phyloP scores from a whole-genome alignment of 2,329 filamentous ascomycete species.

The Trichoderma citrinoviride region DNA sequence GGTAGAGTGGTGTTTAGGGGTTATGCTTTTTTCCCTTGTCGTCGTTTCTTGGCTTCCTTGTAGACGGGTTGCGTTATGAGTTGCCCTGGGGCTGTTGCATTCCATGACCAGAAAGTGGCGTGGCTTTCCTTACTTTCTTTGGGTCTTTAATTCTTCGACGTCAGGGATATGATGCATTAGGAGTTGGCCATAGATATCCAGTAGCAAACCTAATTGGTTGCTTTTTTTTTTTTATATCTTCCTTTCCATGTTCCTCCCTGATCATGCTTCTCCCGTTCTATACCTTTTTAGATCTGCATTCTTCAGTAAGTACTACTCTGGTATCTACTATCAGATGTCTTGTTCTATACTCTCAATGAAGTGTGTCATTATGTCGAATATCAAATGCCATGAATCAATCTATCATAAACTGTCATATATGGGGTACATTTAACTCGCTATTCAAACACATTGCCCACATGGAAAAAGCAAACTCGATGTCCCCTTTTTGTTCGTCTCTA shows the following conservation, averaged over 20 bases:
- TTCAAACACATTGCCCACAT: neutral
- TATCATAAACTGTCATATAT: neutral
- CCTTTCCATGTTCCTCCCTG: neutral
- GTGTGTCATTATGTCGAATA: no score
- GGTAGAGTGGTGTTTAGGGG: no score
- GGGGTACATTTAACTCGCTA: neutral
- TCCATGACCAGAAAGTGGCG: neutral
- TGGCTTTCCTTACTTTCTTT: neutral
- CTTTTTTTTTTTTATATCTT: neutral
- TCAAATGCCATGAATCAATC: neutral
- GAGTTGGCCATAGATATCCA: constrained; percentile 7
- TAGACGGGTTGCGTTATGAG: no score
- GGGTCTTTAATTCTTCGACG: neutral
- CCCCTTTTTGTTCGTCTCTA: no score
- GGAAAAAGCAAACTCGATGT: no score
- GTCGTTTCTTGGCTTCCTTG: no score
- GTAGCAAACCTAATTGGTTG: neutral
- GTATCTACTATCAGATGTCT: no score
- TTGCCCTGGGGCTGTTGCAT: no score
- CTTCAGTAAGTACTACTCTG: no score
- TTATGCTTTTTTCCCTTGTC: no score
- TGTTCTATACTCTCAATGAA: no score
- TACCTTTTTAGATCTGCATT: no score
- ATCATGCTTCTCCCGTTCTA: neutral
- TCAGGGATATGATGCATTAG: neutral